Conservation (phyloP, 306 rosid genomes). For the Begonia peltatifolia region DNA sequence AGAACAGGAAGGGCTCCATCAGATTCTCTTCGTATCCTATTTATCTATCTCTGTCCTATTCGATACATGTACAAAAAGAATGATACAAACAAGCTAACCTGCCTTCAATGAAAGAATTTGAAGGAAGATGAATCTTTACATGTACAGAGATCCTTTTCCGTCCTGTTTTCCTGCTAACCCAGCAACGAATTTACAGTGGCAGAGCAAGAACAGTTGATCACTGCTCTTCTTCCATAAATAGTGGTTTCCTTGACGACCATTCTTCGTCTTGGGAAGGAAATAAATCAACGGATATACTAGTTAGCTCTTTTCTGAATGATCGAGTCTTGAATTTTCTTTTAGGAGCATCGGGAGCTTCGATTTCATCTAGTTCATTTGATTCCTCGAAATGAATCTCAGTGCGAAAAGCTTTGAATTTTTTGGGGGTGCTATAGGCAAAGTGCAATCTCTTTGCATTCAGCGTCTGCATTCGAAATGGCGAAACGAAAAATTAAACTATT, state of each 20-base stretch:
- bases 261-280: slow-evolving; percentile 28
- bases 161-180: neutral
- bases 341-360: slow-evolving; percentile 50
- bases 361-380: slow-evolving; percentile 17
- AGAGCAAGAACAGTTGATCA: slow-evolving; percentile 1
- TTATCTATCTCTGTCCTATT: neutral
- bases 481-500: slow-evolving; percentile 5
- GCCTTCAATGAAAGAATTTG: slow-evolving; percentile 51
- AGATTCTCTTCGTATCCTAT: no score
- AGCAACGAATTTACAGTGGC: slow-evolving; percentile 7
- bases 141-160: slow-evolving; percentile 7
- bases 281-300: slow-evolving; percentile 28
- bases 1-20: no score
- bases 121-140: slow-evolving; percentile 30
- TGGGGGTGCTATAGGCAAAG: slow-evolving; percentile 56
- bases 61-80: slow-evolving; percentile 31
- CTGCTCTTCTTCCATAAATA: slow-evolving; percentile 1
- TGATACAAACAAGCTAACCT: slow-evolving; percentile 19
- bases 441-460: slow-evolving; percentile 32
- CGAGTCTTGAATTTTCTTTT: slow-evolving; percentile 15
- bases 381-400: slow-evolving; percentile 17
- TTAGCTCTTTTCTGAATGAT: slow-evolving; percentile 21
- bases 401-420: slow-evolving; percentile 27
- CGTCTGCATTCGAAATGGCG: slow-evolving; percentile 25
- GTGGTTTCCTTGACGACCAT: slow-evolving; percentile 10